Conservation (phyloP, 106 monocot genomes). For the Triglochin maritima region DNA sequence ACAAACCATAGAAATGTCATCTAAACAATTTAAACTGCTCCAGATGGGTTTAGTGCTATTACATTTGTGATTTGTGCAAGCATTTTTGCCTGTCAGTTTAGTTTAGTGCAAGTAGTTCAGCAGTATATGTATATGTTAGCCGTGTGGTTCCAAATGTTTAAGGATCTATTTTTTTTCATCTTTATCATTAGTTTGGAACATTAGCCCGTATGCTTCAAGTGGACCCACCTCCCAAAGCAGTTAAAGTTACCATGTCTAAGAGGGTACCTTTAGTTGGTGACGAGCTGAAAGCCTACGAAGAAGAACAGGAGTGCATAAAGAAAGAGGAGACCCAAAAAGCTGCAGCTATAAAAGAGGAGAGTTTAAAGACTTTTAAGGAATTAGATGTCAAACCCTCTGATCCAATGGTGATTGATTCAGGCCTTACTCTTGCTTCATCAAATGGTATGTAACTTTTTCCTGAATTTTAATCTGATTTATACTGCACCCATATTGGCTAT, state of each 20-base stretch:
- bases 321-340: constrained; percentile 74
- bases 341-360: constrained; percentile 58
- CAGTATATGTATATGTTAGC: background rate
- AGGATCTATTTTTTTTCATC: too few relatives aligned
- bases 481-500: too few relatives aligned
- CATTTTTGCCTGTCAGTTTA: background rate
- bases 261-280: constrained; percentile 90
- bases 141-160: too few relatives aligned
- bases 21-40: too few relatives aligned
- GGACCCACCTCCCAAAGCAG: constrained; percentile 98
- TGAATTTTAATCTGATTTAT: too few relatives aligned
- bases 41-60: background rate
- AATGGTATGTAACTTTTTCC: constrained; percentile 31
- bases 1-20: background rate
- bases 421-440: constrained; percentile 28
- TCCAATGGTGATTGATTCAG: constrained; percentile 73
- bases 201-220: constrained; percentile 99
- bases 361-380: constrained; percentile 36
- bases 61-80: background rate
- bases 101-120: background rate
- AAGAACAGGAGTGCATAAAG: constrained; percentile 69
- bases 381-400: constrained; percentile 48
- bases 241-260: constrained; percentile 84
- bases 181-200: constrained; percentile 68
- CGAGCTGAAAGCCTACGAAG: constrained; percentile 90